Evolutionary conservation across 2,329 filamentous ascomycete species (phyloP).

Genomic region (Alternaria postmessia): DNA sequence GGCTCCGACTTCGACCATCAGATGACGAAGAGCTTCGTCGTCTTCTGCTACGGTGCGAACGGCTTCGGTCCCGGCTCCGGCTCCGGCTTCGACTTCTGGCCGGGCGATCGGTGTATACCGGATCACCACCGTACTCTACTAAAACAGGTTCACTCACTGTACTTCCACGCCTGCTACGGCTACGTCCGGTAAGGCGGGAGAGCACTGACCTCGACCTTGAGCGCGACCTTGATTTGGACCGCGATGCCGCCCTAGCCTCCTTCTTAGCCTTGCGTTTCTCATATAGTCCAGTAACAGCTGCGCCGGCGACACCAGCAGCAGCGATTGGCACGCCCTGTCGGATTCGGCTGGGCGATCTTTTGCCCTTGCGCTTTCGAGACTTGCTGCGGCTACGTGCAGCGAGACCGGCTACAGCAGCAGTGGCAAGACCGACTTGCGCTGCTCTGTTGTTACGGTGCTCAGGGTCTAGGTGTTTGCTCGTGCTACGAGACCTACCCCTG

Average conservation of each 20-base stretch:
- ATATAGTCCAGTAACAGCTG: constrained; percentile 68
- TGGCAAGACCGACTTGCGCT: constrained; percentile 68
- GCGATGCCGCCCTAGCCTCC: constrained; percentile 59
- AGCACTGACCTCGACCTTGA: constrained; percentile 57
- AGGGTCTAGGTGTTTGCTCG: constrained; percentile 54
- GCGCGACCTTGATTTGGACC: constrained; percentile 49
- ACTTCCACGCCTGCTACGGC: constrained; percentile 50
- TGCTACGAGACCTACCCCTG: constrained; percentile 51
- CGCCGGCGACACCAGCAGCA: constrained; percentile 67
- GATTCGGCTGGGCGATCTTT: constrained; percentile 64
- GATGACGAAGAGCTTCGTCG: constrained; percentile 56
- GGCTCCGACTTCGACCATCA: constrained; percentile 38
- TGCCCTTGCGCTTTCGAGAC: constrained; percentile 62
- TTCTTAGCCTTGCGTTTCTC: constrained; percentile 70
- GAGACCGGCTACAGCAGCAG: constrained; percentile 69
- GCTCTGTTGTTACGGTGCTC: constrained; percentile 66
- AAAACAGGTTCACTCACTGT: constrained; percentile 60
- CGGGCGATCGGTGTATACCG: constrained; percentile 64
- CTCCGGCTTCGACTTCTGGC: constrained; percentile 34
- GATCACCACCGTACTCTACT: constrained; percentile 71
- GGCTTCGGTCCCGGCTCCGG: constrained; percentile 25
- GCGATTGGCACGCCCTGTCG: constrained; percentile 67
- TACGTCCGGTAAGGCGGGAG: constrained; percentile 50
- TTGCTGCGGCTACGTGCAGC: constrained; percentile 65
- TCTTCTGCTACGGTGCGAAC: constrained; percentile 45